These are phyloP conservation scores for Pseudomassariella vexata DNA, from an alignment of 2,329 filamentous ascomycete species.

Conservation along the genomic window DNA sequence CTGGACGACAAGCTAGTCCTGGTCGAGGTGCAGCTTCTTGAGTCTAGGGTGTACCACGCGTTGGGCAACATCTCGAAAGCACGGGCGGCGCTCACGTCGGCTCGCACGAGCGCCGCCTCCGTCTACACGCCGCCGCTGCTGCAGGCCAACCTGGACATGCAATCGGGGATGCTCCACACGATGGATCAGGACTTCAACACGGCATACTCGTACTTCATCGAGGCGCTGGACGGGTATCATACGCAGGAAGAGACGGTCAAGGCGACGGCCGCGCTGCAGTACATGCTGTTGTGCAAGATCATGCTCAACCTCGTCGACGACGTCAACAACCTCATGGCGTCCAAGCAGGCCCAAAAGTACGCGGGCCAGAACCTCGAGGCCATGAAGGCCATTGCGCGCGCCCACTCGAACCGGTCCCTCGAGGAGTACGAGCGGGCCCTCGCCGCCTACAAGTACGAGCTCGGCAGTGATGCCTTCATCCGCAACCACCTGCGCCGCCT, in stretches of 20 bases:
- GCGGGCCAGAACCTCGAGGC: conserved; percentile 93
- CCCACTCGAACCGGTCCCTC: conserved; percentile 89
- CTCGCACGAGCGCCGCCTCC: conserved; percentile 89
- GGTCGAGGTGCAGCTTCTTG: conserved; percentile 94
- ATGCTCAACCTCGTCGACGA: conserved; percentile 98
- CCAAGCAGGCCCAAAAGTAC: conserved; percentile 95
- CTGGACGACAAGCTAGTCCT: conserved; percentile 97
- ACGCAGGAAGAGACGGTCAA: conserved; percentile 80
- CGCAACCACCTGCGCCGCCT: conserved; percentile 91
- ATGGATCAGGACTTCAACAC: conserved; percentile 99
- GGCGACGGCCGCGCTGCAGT: conserved; percentile 96
- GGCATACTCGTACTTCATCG: conserved; percentile 97
- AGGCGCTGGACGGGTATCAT: conserved; percentile 95
- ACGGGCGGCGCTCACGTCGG: conserved; percentile 87
- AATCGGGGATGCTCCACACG: conserved; percentile 96
- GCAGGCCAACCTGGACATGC: conserved; percentile 97
- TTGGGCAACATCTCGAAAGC: conserved; percentile 95
- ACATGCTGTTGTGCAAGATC: conserved; percentile 99
- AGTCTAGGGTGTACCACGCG: conserved; percentile 95
- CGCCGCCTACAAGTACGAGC: conserved; percentile 84
- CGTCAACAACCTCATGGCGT: conserved; percentile 88
- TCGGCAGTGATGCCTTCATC: conserved; percentile 92
- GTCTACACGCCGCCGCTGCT: conserved; percentile 95
- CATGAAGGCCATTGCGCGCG: conserved; percentile 97
- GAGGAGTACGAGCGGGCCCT: conserved; percentile 96